These are phyloP conservation scores for Aureobasidium sp. DNA, from an alignment of 2,329 filamentous ascomycete genomes.

Conservation along the genomic window DNA sequence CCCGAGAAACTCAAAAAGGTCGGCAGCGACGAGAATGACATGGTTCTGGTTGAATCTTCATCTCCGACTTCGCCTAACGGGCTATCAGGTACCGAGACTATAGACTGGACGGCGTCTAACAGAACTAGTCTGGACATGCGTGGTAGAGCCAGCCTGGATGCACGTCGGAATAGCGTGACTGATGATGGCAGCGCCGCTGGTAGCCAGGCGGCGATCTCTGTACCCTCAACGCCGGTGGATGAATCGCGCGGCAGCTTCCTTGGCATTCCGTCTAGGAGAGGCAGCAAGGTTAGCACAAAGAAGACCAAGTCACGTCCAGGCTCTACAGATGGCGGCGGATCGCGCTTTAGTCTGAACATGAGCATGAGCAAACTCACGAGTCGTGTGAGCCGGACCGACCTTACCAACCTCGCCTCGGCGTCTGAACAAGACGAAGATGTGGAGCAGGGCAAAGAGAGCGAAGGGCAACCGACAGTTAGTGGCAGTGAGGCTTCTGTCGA, in stretches of 20 bases:
- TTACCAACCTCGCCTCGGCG: slow-evolving; percentile 2
- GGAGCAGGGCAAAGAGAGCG: background rate
- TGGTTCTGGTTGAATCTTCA: slow-evolving; percentile 17
- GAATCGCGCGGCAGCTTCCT: slow-evolving; percentile 31
- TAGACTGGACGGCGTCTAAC: slow-evolving; percentile 20
- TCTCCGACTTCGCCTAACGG: slow-evolving; percentile 17
- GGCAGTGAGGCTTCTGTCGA: slow-evolving; percentile 14
- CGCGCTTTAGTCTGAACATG: slow-evolving; percentile 36
- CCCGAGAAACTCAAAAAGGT: slow-evolving; percentile 16
- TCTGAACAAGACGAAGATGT: slow-evolving; percentile 1
- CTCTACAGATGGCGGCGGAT: slow-evolving; percentile 21
- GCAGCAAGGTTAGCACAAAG: slow-evolving; percentile 22
- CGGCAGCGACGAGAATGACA: slow-evolving; percentile 16
- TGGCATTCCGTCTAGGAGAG: slow-evolving; percentile 25
- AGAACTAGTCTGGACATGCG: slow-evolving; percentile 28
- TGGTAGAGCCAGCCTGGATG: slow-evolving; percentile 30
- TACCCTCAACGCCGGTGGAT: slow-evolving; percentile 38
- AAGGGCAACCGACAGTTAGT: background rate
- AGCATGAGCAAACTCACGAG: slow-evolving; percentile 33
- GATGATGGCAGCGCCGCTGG: slow-evolving; percentile 32
- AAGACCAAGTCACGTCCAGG: slow-evolving; percentile 35
- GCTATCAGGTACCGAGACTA: slow-evolving; percentile 4
- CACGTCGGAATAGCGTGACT: slow-evolving; percentile 33
- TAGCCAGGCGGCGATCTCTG: slow-evolving; percentile 23
- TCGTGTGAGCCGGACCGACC: slow-evolving; percentile 10